Conservation (phyloP, 2,329 filamentous ascomycete species). For the Pseudohalonectria lignicola region DNA sequence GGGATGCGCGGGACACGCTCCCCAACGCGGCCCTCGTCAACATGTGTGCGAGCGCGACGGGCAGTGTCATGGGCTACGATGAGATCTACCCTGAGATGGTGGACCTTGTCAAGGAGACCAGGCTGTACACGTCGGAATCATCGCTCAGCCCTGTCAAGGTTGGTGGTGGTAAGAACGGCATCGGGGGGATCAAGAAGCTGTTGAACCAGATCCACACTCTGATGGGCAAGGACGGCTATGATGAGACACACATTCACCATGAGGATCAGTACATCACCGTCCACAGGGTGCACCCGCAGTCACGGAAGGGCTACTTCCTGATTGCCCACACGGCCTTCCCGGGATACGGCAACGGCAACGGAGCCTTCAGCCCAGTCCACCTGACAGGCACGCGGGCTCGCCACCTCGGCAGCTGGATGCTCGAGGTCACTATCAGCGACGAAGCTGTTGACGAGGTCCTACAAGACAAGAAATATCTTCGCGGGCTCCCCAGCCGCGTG, state of each 20-base stretch:
- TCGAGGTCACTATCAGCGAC: constrained; percentile 74
- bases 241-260: constrained; percentile 94
- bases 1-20: constrained; percentile 86
- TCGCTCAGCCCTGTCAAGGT: constrained; percentile 52
- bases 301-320: constrained; percentile 86
- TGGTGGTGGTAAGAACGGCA: constrained; percentile 67
- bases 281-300: constrained; percentile 85
- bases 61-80: constrained; percentile 96
- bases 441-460: constrained; percentile 55
- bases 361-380: constrained; percentile 66
- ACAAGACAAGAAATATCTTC: constrained; percentile 59
- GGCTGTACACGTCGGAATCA: constrained; percentile 69
- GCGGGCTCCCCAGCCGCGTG: constrained; percentile 76
- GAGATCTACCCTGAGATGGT: constrained; percentile 89
- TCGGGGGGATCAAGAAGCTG: constrained; percentile 82
- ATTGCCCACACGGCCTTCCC: constrained; percentile 95
- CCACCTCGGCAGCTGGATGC: constrained; percentile 80
- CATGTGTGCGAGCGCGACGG: constrained; percentile 91
- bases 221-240: constrained; percentile 92
- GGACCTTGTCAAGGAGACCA: constrained; percentile 84
- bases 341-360: constrained; percentile 77
- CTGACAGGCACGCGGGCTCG: constrained; percentile 77
- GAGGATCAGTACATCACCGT: constrained; percentile 95
- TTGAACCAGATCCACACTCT: constrained; percentile 89
- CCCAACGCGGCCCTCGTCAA: constrained; percentile 88